Conservation (phyloP, 164 flowering plant species). For the Piper longum region DNA sequence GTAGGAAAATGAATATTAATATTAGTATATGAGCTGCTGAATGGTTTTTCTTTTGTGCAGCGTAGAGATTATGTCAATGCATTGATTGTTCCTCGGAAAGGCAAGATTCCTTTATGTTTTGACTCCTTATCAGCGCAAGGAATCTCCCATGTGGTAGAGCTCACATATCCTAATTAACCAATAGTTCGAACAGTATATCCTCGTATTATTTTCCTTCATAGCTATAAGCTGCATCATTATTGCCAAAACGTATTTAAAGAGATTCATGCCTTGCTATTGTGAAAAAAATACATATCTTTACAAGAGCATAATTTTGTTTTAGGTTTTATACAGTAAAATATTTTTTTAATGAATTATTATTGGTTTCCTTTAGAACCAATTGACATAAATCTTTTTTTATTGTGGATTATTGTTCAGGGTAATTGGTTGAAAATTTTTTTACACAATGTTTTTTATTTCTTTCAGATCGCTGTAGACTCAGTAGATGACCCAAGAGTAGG, state of each 20-base stretch:
- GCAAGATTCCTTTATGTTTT: constrained; percentile 53
- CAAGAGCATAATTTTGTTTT: background rate
- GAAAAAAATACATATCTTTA: background rate
- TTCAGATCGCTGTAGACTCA: constrained; percentile 53
- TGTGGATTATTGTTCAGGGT: too few relatives aligned
- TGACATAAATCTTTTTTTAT: too few relatives aligned
- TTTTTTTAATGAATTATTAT: too few relatives aligned
- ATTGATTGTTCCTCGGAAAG: constrained; percentile 67
- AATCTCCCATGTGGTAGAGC: constrained; percentile 55
- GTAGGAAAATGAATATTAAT: background rate
- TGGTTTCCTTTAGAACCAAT: too few relatives aligned
- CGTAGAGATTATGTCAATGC: constrained; percentile 67
- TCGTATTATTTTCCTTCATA: background rate
- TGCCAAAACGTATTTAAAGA: too few relatives aligned
- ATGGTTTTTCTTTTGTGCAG: constrained; percentile 26
- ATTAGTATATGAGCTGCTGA: background rate
- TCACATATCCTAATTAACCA: background rate
- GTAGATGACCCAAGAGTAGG: constrained; percentile 59
- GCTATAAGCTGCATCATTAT: too few relatives aligned
- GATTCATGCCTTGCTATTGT: too few relatives aligned
- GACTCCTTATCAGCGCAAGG: constrained; percentile 51
- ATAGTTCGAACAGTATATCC: background rate
- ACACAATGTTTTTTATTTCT: background rate
- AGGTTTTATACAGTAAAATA: too few relatives aligned
- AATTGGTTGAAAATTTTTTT: too few relatives aligned